Base-by-base conservation (phyloP, 31 red algal genomes). In the Bonnemaisonia californica region DNA sequence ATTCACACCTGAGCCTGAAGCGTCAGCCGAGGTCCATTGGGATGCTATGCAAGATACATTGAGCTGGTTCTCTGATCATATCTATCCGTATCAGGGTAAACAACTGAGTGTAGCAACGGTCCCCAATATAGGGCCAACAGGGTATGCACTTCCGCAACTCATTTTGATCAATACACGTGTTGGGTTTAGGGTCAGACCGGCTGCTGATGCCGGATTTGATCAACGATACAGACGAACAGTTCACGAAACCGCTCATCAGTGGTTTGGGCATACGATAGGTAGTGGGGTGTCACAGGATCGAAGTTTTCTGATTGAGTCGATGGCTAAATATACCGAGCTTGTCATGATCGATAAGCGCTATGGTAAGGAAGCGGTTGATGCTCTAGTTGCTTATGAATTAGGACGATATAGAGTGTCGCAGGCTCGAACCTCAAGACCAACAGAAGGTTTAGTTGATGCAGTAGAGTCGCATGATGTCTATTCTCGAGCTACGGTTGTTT, bases 181-280 rank as follows among this genome's bases (percentile, higher is more conserved):
- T 8, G 11, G 60, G 7, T 63, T 63, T 63, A 13, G 11, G 7
- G 11, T 13, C 26, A 8, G 30, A 30, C 22, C 30, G 5, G 5
- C 22, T 9, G 60, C 8, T 63, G n/a, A 7, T 63, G 5, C 60
- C 26, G 60, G 7, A 5, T 33, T 63, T 9, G 60, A 63, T 63
- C 7, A 16, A 33, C 11, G 8, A 9, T 13, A 5, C 30, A 30
- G 9, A 26, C 8, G 22, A 30, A 22, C n/a, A 33, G 7, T 22
- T 9, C 60, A 63, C 24, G 60, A 63, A 63, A 22, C 24, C 5
- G 22, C 60, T 13, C 60, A 63, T 63, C 60, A 63, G 30, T 63
- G 60, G 60, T 63, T 26, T 26, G 60, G 60, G 24, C 22, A 30
- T 26, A 8, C 8, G 24, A 5, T 63, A 9, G n/a, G 7, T 26